Evolutionary conservation across 2,329 filamentous ascomycete genomes (phyloP), one percentile per base, ranked within the genome.

Genomic region (Pseudopyricularia cyperi): DNA sequence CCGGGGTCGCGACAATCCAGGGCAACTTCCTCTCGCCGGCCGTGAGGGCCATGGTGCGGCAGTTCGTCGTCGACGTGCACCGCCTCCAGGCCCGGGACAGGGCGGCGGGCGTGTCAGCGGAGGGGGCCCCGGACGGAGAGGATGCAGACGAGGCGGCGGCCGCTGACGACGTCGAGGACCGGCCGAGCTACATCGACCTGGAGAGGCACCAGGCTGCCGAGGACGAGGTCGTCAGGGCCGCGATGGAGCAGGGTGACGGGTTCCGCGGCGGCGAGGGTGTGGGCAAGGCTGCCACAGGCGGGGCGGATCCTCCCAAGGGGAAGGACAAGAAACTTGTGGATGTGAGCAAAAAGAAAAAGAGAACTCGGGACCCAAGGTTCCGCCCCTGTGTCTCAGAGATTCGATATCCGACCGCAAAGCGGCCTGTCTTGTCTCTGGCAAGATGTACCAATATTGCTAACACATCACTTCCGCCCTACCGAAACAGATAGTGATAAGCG

Each of bases 1-100:
- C 79, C 61, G 93, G 93, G 22, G 89, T 95, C n/a, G 90, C 87
- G 28, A 89, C 89, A 2, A 89, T 98, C 53, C 93, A 98, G 67
- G 93, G 94, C 48, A 87, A 98, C 65, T 97, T 98, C 58, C 72
- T 97, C 39, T 85, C 83, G 6, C 76, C 80, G 0, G 68, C 70
- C 2, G 83, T 96, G n/a, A 86, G 86, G 65, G 76, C 73, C 22
- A 79, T 91, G 65, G 83, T 95, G 37, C 83, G 85, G 64, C 75
- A 80, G 5, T 93, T 90, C 62, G 78, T 98, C 39, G 68, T 74
- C 55, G 71, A 76, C 48, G 52, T 71, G 76, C 52, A 82, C 79
- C 35, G 72, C 56, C 60, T 46, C 42, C 52, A 51, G 17, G 48
- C 48, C 7, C 28, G 52, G 3, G 52, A 52, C 24, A 61, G 62